Evolutionary conservation across 176 grass and related monocot genomes (phyloP), one percentile per base, ranked within the genome.

Genomic region (Phyllostachys edulis): DNA sequence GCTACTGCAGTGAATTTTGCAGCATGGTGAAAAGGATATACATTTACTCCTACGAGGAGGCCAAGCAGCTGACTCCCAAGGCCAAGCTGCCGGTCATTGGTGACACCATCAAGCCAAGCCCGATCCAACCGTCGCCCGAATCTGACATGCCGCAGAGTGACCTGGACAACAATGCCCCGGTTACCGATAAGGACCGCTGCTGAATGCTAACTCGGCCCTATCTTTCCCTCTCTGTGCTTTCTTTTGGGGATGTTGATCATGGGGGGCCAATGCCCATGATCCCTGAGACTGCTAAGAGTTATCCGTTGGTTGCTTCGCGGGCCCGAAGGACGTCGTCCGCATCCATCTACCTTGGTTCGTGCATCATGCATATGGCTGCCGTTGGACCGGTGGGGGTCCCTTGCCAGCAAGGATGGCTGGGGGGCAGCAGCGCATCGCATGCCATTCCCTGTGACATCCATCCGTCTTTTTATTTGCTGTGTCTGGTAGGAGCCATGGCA

Each of bases 31-130:
- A 79, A 61, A 94, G 91, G 79, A 94, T 97, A 26, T 88, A 97
- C 66, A 97, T 97, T 78, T 97, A 92, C 80, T 60, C 89, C 44
- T 93, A 80, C 1, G 89, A 97, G 77, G 91, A 97, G 83, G 91
- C 91, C 54, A 93, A 93, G 73, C 85, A 74, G 63, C 55, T 93
- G 47, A 56, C 44, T 12, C 89, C 89, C 36, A 97, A 90, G 60
- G 38, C 68, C 5, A 86, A 90, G 84, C 82, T 93, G 57, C 89
- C 89, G 2, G 55, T n/a, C 51, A 50, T 90, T 47, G 52, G 40
- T 42, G 82, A 86, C 55, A 16, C 85, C 69, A 64, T 85, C 39
- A 90, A 91, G 75, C 65, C 36, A 27, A 87, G 67, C 86, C 63
- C 41, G 9, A 89, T 59, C 79, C 92, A 90, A 77, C 36, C 49